Evolutionary conservation across 148 eudicot genomes (phyloP), one percentile per base, ranked within the genome.

Genomic region (Persicaria maculosa): DNA sequence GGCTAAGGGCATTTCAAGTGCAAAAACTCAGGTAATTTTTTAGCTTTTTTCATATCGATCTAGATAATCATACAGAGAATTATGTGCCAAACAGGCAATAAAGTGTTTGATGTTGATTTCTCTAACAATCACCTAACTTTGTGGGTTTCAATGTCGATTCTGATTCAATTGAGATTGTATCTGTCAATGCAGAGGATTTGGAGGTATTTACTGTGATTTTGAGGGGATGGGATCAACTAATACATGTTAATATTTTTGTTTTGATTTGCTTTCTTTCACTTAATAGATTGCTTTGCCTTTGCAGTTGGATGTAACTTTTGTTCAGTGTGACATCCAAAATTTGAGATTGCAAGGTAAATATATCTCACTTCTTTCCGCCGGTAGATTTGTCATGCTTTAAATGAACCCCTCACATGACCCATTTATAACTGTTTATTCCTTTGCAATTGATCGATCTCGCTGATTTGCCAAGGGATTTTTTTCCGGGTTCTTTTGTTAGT

Each of bases 291-390:
- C 68, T 62, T 31, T 62, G 44, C 40, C 68, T 76, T 61, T 86
- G 84, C 91, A 93, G 96, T 15, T 95, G 79, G 93, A 92, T 80
- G 68, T 92, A 81, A 86, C 86, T 74, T 85, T 92, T 71, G 81
- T 95, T 53, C 96, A 88, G 67, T 83, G 93, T 70, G 92, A 95
- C 74, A 75, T 95, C 65, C 78, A 74, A 74, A 84, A 81, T 69
- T 78, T 94, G 58, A 75, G 68, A 61, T 83, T 81, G 79, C 74
- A 85, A 86, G 98, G 97, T 89, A 81, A 74, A 48, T 1, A 4
- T 4, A n/a, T 54, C 68, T 76, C 78, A 69, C 61, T 20, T 44
- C 45, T n/a, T 48, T 19, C 58, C 36, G 3, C 58, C 36, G 3
- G 36, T 58, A 1, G 40, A 14, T 59, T 22, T 8, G 7, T 6